Evolutionary conservation across 768 basidiomycete species (phyloP), one percentile per base, ranked within the genome.

Genomic region (Clavulina sp.): DNA sequence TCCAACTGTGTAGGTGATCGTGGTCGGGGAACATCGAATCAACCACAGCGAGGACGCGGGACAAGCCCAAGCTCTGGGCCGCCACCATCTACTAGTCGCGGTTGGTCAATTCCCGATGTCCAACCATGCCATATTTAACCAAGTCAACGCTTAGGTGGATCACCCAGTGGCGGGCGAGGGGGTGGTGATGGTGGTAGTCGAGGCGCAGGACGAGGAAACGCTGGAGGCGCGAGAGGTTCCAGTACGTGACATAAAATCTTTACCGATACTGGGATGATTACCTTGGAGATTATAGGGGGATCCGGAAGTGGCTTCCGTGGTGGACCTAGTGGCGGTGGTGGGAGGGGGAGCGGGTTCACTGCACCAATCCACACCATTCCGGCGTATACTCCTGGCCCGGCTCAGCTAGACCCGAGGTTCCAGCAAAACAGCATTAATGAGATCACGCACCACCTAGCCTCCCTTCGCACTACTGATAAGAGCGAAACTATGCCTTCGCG

Each of bases 401-500:
- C 47, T 63, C 63, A 1, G 61, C 62, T 49, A 13, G 48, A 49
- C 24, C 18, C 48, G 1, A 7, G 48, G 16, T 30, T 49, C 31
- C 18, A 9, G 13, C 16, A 7, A 18, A 33, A 18, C 31, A 26
- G 13, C 31, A 7, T 30, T 23, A 30, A 49, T 26, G 18, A 34
- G 7, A 23, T 30, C 32, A 34, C 32, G 9, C 13, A 24, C 9
- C 9, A 24, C 24, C 43, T 46, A 13, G 13, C 43, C 26, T 9
- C 13, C 13, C 13, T 46, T 13, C 13, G 26, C 9, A n/a, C n/a
- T n/a, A 9, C 13, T 9, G 43, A 24, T 13, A 19, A 19, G 34
- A 19, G 34, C 9, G 60, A 55, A 16, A 62, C 65, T 24, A 66
- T 73, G 54, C 77, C 78, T 6, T 63, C 74, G 4, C 70, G 78